phyloP scores from a whole-genome alignment of 305 asterid species.

The Plantago coronopus region DNA sequence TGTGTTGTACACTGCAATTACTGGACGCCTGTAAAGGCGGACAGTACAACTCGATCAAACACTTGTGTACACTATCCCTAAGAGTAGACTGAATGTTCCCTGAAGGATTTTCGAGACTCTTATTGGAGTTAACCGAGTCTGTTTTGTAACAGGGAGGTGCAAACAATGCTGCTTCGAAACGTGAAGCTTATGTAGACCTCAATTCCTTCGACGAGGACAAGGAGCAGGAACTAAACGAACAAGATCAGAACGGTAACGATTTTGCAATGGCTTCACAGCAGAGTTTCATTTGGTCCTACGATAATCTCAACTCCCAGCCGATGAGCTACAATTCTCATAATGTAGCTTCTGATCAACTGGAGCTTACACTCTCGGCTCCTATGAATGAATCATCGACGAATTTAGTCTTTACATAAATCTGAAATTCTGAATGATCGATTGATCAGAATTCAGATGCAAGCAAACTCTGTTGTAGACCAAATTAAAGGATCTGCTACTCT shows the following conservation, averaged over 20 bases:
- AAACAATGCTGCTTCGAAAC: constrained; percentile 11
- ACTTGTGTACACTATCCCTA: too few relatives aligned
- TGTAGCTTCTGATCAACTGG: constrained; percentile 33
- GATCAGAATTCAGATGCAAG: neutral
- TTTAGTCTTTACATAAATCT: constrained; percentile 31
- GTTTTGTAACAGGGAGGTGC: constrained; percentile 16
- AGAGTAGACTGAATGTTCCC: too few relatives aligned
- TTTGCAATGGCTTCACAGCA: constrained; percentile 15
- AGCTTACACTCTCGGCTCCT: constrained; percentile 49
- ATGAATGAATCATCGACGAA: constrained; percentile 26
- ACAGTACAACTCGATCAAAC: neutral
- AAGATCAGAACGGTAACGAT: constrained; percentile 4
- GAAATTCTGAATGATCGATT: constrained; percentile 32
- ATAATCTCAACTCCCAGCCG: constrained; percentile 19
- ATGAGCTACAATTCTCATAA: constrained; percentile 16
- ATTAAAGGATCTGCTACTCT: neutral
- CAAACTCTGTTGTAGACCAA: neutral
- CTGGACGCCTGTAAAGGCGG: neutral
- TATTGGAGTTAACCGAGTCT: neutral
- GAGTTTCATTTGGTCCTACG: constrained; percentile 21
- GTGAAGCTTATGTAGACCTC: constrained; percentile 23
- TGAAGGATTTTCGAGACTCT: neutral
- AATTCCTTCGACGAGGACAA: constrained; percentile 21
- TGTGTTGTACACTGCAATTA: too few relatives aligned
- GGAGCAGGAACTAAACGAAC: neutral